These are phyloP conservation scores for Skeletonema costatum DNA, from an alignment of 108 stramenopile species.

Conservation along the genomic window DNA sequence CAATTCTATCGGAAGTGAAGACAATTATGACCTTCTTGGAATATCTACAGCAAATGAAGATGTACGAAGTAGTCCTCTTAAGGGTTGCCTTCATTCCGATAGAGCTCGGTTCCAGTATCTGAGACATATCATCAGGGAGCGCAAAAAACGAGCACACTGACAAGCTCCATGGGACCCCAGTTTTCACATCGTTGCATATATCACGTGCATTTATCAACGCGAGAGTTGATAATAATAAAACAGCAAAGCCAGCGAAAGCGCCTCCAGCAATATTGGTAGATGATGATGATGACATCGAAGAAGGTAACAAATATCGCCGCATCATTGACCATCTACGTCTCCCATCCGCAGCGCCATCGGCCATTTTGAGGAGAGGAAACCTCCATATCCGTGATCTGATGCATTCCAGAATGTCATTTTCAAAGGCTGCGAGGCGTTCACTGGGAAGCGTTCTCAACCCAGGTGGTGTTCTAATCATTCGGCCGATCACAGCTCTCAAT, in stretches of 20 bases:
- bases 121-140: neutral
- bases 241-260: neutral
- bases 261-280: neutral
- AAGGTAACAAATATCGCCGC: neutral
- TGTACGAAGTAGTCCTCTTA: neutral
- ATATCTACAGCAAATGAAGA: neutral
- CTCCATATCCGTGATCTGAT: conserved; percentile 16
- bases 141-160: neutral
- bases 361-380: conserved; percentile 24
- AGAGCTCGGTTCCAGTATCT: conserved; percentile 4
- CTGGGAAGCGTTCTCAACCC: conserved; percentile 65
- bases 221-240: neutral
- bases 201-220: conserved; percentile 16
- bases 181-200: conserved; percentile 19
- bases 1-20: neutral
- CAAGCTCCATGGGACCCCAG: neutral
- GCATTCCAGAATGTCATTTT: conserved; percentile 53
- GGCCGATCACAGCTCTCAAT: conserved; percentile 82
- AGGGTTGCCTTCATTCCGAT: neutral
- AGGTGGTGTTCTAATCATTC: conserved; percentile 77
- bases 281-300: neutral
- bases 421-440: conserved; percentile 54
- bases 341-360: conserved; percentile 18
- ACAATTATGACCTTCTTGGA: neutral
- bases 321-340: conserved; percentile 24